These are phyloP conservation scores for Fonsecaea monophora DNA, from an alignment of 2,329 filamentous ascomycete species.

Conservation along the genomic window DNA sequence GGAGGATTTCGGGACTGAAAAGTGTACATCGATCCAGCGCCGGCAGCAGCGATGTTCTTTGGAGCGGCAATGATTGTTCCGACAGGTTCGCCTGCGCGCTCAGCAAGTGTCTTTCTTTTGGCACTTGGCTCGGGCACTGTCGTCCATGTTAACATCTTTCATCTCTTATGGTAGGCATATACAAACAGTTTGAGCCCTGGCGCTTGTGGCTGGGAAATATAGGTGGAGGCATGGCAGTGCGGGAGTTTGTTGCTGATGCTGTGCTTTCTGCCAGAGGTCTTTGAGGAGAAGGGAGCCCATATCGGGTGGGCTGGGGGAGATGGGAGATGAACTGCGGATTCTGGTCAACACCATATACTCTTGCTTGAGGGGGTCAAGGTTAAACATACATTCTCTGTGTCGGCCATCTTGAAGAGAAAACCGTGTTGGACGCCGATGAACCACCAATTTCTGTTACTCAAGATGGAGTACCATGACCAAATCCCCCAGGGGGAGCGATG, in stretches of 20 bases:
- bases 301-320: conserved; percentile 46
- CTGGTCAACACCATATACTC: conserved; percentile 22
- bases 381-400: conserved; percentile 35
- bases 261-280: conserved; percentile 58
- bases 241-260: conserved; percentile 61
- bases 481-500: neutral
- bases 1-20: conserved; percentile 49
- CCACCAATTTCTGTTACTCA: conserved; percentile 1
- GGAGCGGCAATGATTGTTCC: conserved; percentile 51
- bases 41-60: conserved; percentile 51
- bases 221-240: conserved; percentile 53
- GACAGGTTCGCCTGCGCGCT: conserved; percentile 62
- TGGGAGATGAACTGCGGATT: conserved; percentile 43
- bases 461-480: conserved; percentile 1
- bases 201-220: conserved; percentile 56
- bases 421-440: neutral
- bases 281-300: conserved; percentile 40
- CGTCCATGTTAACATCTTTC: conserved; percentile 46
- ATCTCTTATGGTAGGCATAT: conserved; percentile 43
- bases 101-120: conserved; percentile 66
- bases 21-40: conserved; percentile 54
- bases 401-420: conserved; percentile 24
- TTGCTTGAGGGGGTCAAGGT: neutral
- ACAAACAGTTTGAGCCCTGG: conserved; percentile 57
- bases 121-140: conserved; percentile 62